A percentile compares a stretch with the other conserved stretches of the same genome.
phyloP scores from a whole-genome alignment of 163 green algal genomes.

The Prototheca wickerhamii region DNA sequence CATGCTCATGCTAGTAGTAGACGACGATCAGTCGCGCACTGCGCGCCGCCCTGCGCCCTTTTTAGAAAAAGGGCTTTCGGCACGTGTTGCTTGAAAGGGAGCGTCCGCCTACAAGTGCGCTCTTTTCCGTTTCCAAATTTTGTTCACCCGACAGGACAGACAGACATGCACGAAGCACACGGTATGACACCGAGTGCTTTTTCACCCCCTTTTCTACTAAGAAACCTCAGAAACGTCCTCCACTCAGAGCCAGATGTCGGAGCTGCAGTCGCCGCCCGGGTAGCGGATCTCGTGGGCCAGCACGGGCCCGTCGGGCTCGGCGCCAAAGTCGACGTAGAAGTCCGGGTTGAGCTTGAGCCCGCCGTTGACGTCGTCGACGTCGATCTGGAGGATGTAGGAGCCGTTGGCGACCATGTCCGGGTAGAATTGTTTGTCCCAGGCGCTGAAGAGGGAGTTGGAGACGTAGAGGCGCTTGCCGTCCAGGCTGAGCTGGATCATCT shows the following conservation, averaged over 20 bases:
- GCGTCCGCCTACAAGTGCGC: no score
- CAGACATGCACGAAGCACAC: no score
- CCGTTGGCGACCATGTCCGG: slow-evolving; percentile 55
- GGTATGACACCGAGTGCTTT: no score
- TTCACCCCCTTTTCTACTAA: no score
- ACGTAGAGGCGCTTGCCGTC: slow-evolving; percentile 74
- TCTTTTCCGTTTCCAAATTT: no score
- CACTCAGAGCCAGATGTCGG: slow-evolving; percentile 64
- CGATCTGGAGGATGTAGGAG: slow-evolving; percentile 52
- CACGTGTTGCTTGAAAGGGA: no score
- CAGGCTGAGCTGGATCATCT: slow-evolving; percentile 79
- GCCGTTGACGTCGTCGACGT: slow-evolving; percentile 66
- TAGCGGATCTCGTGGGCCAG: slow-evolving; percentile 74
- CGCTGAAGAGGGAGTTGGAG: slow-evolving; percentile 61
- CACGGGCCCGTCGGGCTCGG: slow-evolving; percentile 62
- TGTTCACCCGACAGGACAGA: no score
- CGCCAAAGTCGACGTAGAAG: slow-evolving; percentile 62
- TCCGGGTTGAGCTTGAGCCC: slow-evolving; percentile 56
- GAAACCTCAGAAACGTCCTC: background rate
- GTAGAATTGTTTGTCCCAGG: slow-evolving; percentile 84
- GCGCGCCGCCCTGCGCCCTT: no score
- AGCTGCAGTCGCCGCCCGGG: slow-evolving; percentile 64
- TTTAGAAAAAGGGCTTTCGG: no score
- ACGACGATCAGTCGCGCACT: no score
- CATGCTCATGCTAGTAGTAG: no score